Percentiles rank a stretch among this genome's conserved stretches.
phyloP scores from a whole-genome alignment of 1,284 basidiomycete genomes.

The Tilletia indica region DNA sequence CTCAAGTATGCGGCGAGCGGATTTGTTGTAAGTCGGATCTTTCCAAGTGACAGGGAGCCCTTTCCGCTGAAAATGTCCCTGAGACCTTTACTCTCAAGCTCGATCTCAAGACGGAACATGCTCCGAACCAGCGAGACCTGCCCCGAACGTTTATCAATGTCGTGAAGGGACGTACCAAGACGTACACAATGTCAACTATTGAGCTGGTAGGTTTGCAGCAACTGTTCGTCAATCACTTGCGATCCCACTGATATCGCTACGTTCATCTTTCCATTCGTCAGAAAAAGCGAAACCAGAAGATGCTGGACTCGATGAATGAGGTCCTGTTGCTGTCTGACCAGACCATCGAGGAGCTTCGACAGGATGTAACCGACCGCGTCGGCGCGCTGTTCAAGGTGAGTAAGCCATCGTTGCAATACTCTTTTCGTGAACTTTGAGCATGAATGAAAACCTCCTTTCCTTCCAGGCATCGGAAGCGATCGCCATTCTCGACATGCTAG shows the following conservation, averaged over 20 bases:
- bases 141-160: conserved; percentile 65
- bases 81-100: neutral
- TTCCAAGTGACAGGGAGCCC: neutral
- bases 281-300: conserved; percentile 77
- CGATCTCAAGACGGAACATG: neutral
- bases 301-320: conserved; percentile 79
- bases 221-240: neutral
- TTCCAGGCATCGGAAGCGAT: conserved; percentile 42
- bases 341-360: conserved; percentile 33
- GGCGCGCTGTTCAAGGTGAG: conserved; percentile 39
- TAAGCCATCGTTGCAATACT: neutral
- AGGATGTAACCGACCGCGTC: conserved; percentile 29
- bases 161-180: conserved; percentile 48
- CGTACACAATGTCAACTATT: conserved; percentile 69
- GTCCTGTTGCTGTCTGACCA: conserved; percentile 73
- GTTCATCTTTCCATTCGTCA: neutral
- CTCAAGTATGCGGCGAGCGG: conserved; percentile 69
- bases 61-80: neutral
- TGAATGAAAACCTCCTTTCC: no score
- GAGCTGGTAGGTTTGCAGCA: conserved; percentile 58
- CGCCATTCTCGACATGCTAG: conserved; percentile 40
- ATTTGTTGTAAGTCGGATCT: conserved; percentile 65
- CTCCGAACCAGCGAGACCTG: conserved; percentile 24
- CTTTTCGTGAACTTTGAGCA: no score
- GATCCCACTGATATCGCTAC: neutral